These are phyloP conservation scores for Fusarium palustre DNA, from an alignment of 2,329 filamentous ascomycete genomes.

Conservation along the genomic window DNA sequence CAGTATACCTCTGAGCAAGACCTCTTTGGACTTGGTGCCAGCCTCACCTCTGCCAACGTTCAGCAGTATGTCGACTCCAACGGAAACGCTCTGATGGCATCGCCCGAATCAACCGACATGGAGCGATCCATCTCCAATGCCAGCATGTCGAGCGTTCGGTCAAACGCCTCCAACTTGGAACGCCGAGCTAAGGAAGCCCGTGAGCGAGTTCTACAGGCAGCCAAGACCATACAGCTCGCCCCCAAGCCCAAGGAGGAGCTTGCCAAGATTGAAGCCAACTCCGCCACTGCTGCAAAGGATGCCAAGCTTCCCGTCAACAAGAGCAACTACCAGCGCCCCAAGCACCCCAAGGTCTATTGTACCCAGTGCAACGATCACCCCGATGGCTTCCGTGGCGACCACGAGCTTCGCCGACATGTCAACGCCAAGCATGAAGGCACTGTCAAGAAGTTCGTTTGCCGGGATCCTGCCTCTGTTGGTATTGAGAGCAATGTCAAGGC, in stretches of 20 bases:
- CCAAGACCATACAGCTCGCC: constrained; percentile 54
- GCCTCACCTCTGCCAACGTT: constrained; percentile 36
- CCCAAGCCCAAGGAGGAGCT: constrained; percentile 57
- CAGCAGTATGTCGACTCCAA: constrained; percentile 50
- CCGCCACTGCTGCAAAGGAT: constrained; percentile 50
- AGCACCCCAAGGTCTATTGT: constrained; percentile 79
- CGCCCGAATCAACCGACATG: constrained; percentile 55
- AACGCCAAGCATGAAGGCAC: constrained; percentile 71
- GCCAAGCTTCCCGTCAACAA: constrained; percentile 60
- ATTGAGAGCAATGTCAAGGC: constrained; percentile 59
- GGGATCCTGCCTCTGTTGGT: constrained; percentile 61
- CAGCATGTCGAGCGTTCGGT: constrained; percentile 57
- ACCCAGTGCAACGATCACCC: constrained; percentile 76
- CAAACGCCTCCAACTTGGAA: constrained; percentile 58
- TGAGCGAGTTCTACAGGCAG: constrained; percentile 59
- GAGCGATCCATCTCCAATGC: constrained; percentile 62
- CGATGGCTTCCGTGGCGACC: constrained; percentile 85
- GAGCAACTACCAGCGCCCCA: constrained; percentile 68
- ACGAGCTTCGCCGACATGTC: constrained; percentile 79
- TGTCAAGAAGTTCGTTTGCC: constrained; percentile 69
- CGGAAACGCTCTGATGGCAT: constrained; percentile 47
- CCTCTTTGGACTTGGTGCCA: constrained; percentile 56
- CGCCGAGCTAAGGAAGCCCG: constrained; percentile 62
- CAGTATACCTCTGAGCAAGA: constrained; percentile 48
- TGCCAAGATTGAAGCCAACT: constrained; percentile 8